Evolutionary conservation across 2,329 filamentous ascomycete species (phyloP), one percentile per base, ranked within the genome.

Genomic region (Aspergillus latus): DNA sequence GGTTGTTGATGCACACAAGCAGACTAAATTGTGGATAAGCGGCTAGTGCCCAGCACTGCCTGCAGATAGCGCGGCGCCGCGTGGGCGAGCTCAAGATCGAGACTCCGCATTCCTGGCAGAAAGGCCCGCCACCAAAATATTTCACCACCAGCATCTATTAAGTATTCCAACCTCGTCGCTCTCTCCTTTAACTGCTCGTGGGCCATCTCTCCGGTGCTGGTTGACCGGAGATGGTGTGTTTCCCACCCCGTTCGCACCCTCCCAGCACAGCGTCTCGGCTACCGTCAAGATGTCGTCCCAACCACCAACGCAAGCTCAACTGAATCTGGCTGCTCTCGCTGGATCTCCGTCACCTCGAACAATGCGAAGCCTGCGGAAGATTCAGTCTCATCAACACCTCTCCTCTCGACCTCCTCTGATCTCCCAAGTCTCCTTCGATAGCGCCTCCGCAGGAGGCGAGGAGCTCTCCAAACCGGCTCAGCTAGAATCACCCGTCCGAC

Each of bases 301-400:
- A 43, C 63, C 56, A 28, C 64, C 63, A 16, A 65, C 64, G 8
- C 64, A 66, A 40, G 60, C 65, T 28, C 65, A 65, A 56, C 59
- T 64, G 26, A 61, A 65, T 40, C 58, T 65, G 48, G 64, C 64
- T 49, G 64, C 65, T 52, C 59, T 71, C 44, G 62, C 66, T 15
- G 61, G 62, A 54, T 64, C 68, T 39, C 66, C 70, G 32, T 60
- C 66, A 44, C 70, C 71, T 36, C 82, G 85, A 59, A 85, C 84
- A 28, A 84, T 86, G 69, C 84, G 88, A 66, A 82, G 84, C 46
- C 79, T 92, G 58, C 84, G 89, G 64, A 87, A 88, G 69, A 84
- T 90, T 30, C 88, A 91, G 73, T 92, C 89, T 32, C 88, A 89
- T 49, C 88, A 91, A 57, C 68, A 76, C 80, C 82, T 73, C 74